These are phyloP conservation scores for Phaeosphaeriaceae sp. DNA, from an alignment of 2,329 filamentous ascomycete species.

Conservation along the genomic window DNA sequence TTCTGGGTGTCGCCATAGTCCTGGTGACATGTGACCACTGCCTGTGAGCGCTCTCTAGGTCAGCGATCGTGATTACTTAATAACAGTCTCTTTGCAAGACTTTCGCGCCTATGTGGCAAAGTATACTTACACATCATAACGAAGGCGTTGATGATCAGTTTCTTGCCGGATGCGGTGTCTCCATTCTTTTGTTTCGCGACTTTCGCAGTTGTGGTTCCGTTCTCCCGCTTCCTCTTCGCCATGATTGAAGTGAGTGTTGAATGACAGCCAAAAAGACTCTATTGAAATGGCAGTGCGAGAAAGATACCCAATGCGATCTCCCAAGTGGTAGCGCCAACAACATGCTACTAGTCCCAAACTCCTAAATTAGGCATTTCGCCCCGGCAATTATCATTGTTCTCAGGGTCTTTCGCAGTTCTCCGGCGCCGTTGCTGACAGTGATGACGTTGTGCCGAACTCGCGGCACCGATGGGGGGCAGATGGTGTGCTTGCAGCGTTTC, in stretches of 20 bases:
- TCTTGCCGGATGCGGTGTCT: slow-evolving; percentile 30
- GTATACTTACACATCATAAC: slow-evolving; percentile 48
- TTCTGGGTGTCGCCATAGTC: slow-evolving; percentile 69
- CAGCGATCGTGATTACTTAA: not conserved
- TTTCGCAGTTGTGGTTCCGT: not conserved
- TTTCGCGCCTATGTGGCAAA: not conserved
- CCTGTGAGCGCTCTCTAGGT: not conserved
- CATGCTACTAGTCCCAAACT: too few species aligned
- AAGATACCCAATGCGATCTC: not conserved
- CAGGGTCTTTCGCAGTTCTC: too few species aligned
- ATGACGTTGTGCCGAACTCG: too few species aligned
- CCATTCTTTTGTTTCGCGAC: slow-evolving; percentile 13
- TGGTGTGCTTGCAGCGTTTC: slow-evolving; percentile 34
- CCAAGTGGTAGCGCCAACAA: slow-evolving; percentile 7
- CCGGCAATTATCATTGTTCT: too few species aligned
- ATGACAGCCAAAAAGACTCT: too few species aligned
- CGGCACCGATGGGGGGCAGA: too few species aligned
- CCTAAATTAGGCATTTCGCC: too few species aligned
- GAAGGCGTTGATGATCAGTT: slow-evolving; percentile 53
- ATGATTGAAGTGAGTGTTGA: slow-evolving; percentile 2
- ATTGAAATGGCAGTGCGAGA: too few species aligned
- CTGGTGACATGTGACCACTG: slow-evolving; percentile 55
- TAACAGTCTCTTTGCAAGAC: not conserved
- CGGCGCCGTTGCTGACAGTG: too few species aligned
- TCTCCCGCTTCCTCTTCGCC: slow-evolving; percentile 19